phyloP scores from a whole-genome alignment of 225 moss, liverwort and hornwort genomes.

The Physcomitrium patens region DNA sequence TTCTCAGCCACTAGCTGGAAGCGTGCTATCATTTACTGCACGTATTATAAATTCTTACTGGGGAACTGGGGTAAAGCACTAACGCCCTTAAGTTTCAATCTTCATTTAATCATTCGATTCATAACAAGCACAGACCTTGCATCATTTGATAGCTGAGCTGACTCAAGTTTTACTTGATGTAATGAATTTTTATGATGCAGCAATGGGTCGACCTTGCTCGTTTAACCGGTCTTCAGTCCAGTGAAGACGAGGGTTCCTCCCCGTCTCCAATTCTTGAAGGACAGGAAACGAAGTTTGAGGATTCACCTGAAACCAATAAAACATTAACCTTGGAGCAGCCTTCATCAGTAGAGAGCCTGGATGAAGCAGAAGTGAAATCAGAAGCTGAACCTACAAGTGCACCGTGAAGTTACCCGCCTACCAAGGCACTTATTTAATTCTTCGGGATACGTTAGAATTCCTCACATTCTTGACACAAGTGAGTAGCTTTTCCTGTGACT shows the following conservation, averaged over 20 bases:
- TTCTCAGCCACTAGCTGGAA: conserved; percentile 82
- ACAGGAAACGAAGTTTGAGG: conserved; percentile 21
- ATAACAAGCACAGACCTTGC: too few relatives aligned
- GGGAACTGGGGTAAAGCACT: conserved; percentile 64
- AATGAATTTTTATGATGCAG: conserved; percentile 41
- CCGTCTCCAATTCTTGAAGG: conserved; percentile 28
- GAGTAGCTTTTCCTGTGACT: conserved; percentile 18
- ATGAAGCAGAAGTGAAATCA: conserved; percentile 8
- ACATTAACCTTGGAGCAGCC: conserved; percentile 28
- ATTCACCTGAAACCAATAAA: conserved; percentile 8
- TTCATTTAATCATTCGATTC: too few relatives aligned
- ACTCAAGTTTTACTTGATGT: background rate
- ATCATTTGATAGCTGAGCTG: background rate
- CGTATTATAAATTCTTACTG: conserved; percentile 84
- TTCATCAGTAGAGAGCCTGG: conserved; percentile 17
- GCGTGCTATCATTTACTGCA: conserved; percentile 63
- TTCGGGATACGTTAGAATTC: background rate
- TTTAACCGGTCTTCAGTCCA: conserved; percentile 68
- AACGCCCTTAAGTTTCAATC: too few relatives aligned
- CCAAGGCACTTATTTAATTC: background rate
- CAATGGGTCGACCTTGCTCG: conserved; percentile 97
- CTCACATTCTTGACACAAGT: conserved; percentile 7
- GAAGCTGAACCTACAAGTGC: conserved; percentile 31
- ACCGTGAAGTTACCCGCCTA: conserved; percentile 13
- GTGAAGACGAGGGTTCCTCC: conserved; percentile 39